Conservation (phyloP, 495 filamentous ascomycete genomes). For the Lindgomyces ingoldianus region DNA sequence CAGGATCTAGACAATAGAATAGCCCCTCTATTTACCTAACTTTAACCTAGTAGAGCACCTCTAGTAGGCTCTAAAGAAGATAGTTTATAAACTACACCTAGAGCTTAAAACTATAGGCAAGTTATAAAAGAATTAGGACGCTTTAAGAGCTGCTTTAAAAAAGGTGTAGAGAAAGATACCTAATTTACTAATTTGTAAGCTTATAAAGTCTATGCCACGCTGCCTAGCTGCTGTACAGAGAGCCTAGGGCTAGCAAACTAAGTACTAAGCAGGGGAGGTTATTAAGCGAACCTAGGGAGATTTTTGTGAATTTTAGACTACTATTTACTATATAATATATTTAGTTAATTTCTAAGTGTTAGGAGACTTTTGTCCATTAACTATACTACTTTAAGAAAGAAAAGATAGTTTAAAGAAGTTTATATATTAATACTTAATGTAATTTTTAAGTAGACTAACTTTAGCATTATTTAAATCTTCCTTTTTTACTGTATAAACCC, state of each 20-base stretch:
- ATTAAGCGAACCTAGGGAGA: not conserved
- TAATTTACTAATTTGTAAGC: not conserved
- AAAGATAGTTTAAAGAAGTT: too few species aligned
- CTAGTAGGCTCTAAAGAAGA: constrained; percentile 1
- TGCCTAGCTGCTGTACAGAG: not conserved
- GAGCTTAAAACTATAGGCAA: not conserved
- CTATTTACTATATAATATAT: not conserved
- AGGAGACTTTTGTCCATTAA: not conserved
- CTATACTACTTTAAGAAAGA: not conserved
- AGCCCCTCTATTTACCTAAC: not conserved
- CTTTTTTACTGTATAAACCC: too few species aligned
- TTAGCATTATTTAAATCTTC: too few species aligned
- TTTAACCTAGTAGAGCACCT: not conserved
- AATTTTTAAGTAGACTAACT: too few species aligned
- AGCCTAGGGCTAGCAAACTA: not conserved
- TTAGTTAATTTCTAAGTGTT: not conserved
- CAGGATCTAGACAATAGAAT: not conserved
- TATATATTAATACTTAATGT: too few species aligned
- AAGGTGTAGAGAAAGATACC: not conserved
- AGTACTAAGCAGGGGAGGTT: not conserved
- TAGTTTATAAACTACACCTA: not conserved
- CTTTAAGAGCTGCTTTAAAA: not conserved
- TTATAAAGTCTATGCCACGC: not conserved
- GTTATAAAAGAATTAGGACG: not conserved
- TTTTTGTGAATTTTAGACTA: not conserved